Evolutionary conservation across 768 basidiomycete genomes (phyloP).

Genomic region (Suillus variegatus): DNA sequence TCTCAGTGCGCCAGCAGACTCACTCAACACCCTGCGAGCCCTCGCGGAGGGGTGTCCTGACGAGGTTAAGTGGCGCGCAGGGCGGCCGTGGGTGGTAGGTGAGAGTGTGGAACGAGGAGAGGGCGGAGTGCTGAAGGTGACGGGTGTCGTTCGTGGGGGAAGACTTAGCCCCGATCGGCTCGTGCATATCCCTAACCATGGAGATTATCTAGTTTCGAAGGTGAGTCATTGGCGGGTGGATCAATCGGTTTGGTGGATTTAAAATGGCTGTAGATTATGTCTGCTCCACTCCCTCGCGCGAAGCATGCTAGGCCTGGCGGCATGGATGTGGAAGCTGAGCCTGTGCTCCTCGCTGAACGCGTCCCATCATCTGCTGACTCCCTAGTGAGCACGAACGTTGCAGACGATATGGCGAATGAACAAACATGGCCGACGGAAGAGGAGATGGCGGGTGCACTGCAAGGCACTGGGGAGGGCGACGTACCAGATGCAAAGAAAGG

Average conservation of each 20-base stretch:
- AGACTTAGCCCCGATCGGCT: slow-evolving; percentile 78
- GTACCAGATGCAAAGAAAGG: slow-evolving; percentile 68
- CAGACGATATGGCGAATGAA: slow-evolving; percentile 89
- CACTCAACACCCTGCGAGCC: slow-evolving; percentile 69
- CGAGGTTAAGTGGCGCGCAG: slow-evolving; percentile 82
- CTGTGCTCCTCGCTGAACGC: slow-evolving; percentile 61
- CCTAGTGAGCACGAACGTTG: slow-evolving; percentile 82
- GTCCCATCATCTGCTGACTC: slow-evolving; percentile 74
- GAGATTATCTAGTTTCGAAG: slow-evolving; percentile 85
- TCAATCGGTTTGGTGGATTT: not conserved
- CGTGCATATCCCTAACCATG: slow-evolving; percentile 83
- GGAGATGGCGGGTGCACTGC: slow-evolving; percentile 64
- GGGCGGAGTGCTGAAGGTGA: slow-evolving; percentile 66
- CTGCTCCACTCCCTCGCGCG: slow-evolving; percentile 47
- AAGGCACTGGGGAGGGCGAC: slow-evolving; percentile 18
- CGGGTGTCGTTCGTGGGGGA: slow-evolving; percentile 83
- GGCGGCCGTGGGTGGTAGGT: slow-evolving; percentile 74
- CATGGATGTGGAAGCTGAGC: slow-evolving; percentile 65
- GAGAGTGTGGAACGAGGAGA: slow-evolving; percentile 66
- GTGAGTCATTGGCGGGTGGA: slow-evolving; percentile 39
- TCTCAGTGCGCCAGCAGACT: slow-evolving; percentile 61
- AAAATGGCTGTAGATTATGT: slow-evolving; percentile 57
- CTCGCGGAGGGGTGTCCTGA: slow-evolving; percentile 84
- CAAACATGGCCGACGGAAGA: slow-evolving; percentile 99
- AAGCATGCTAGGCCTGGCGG: slow-evolving; percentile 37